These are phyloP conservation scores for Goniomonas avonlea DNA, from an alignment of 78 protist genomes.

Conservation along the genomic window DNA sequence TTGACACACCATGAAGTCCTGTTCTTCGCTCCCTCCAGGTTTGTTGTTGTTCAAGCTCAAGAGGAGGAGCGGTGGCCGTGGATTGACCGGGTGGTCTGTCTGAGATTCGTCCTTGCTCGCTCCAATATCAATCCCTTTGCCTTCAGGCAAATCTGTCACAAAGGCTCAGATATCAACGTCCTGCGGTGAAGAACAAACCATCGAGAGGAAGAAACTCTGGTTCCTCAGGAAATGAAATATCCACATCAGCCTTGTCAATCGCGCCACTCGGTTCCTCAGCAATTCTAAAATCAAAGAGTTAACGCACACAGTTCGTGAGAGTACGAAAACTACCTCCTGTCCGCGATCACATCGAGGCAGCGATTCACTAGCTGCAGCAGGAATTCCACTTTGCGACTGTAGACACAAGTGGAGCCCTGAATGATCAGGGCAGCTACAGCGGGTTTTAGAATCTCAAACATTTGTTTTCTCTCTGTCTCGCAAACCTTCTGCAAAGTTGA, in stretches of 20 bases:
- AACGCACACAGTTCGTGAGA: not conserved
- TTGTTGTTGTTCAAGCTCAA: not conserved
- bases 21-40: not conserved
- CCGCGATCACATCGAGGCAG: not conserved
- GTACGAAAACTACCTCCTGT: not conserved
- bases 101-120: not conserved
- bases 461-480: not conserved
- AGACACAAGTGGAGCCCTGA: slow-evolving; percentile 76
- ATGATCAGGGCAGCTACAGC: slow-evolving; percentile 73
- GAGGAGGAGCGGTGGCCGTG: not conserved
- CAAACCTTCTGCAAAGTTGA: slow-evolving; percentile 79
- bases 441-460: not conserved
- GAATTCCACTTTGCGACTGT: slow-evolving; percentile 52
- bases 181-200: no score
- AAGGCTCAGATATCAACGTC: no score
- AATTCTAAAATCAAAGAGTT: no score
- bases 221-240: not conserved
- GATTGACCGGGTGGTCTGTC: not conserved
- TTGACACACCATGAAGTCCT: no score
- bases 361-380: not conserved
- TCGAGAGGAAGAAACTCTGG: not conserved
- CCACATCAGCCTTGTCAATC: not conserved
- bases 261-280: no score
- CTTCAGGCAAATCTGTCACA: not conserved
- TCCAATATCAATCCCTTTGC: not conserved